Conservation (phyloP, 2,329 filamentous ascomycete genomes). For the Dactylellina leptospora region DNA sequence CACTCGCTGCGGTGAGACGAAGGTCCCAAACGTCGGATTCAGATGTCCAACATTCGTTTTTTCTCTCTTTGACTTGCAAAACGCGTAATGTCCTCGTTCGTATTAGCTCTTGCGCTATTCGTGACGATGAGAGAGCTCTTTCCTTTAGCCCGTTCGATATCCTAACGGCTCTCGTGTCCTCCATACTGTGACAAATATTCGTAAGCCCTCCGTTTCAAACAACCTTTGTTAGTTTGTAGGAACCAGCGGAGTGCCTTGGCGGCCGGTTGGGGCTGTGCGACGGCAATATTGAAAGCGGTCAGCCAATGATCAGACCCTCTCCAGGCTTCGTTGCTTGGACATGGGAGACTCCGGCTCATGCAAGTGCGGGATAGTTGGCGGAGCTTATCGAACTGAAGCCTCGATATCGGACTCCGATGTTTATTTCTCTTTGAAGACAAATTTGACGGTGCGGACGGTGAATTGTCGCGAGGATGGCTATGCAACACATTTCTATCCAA, state of each 20-base stretch:
- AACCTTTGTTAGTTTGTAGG: background rate
- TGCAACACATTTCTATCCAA: slow-evolving; percentile 9
- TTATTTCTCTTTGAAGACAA: background rate
- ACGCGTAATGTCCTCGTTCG: slow-evolving; percentile 14
- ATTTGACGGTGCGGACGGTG: too few relatives aligned
- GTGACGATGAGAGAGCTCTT: slow-evolving; percentile 1
- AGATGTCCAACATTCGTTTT: background rate
- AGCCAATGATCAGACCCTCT: slow-evolving; percentile 22
- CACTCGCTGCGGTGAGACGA: slow-evolving; percentile 21
- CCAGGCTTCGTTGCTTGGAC: background rate
- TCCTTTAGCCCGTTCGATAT: background rate
- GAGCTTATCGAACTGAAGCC: slow-evolving; percentile 4
- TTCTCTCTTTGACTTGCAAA: background rate
- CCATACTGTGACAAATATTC: slow-evolving; percentile 48
- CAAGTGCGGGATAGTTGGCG: slow-evolving; percentile 21
- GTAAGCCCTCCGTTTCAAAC: slow-evolving; percentile 37
- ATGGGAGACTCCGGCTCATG: slow-evolving; percentile 7
- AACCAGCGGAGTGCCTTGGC: slow-evolving; percentile 31
- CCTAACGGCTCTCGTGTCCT: background rate
- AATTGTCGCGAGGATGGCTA: slow-evolving; percentile 4
- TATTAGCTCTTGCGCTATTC: background rate
- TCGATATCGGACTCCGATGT: background rate
- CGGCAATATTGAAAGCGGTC: slow-evolving; percentile 4
- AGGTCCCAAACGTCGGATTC: background rate
- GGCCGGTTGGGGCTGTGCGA: slow-evolving; percentile 50